Percentiles rank a stretch among this genome's conserved stretches.
Conservation (phyloP, 1,139 yeast genomes). For the Suhomyces panamericanus region DNA sequence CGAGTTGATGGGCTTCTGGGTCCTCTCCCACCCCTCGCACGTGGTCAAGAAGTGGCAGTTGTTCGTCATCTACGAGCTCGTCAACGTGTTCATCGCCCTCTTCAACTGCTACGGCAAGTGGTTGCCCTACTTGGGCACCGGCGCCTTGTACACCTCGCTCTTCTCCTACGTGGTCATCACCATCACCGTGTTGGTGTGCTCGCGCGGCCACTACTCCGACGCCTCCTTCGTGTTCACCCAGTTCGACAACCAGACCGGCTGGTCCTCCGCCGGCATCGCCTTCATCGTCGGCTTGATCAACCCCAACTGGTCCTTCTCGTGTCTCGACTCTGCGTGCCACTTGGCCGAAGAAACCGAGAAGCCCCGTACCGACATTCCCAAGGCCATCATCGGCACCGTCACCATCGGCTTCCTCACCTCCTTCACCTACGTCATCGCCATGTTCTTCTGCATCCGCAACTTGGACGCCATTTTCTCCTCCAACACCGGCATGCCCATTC, state of each 20-base stretch:
- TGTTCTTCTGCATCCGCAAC: conserved; percentile 61
- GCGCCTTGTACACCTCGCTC: conserved; percentile 56
- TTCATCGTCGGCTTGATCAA: conserved; percentile 66
- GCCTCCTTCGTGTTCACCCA: conserved; percentile 62
- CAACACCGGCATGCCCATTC: conserved; percentile 60
- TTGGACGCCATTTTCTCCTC: conserved; percentile 47
- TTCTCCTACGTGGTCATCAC: conserved; percentile 55
- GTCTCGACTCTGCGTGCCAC: conserved; percentile 69
- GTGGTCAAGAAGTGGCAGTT: conserved; percentile 56
- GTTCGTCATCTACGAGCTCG: conserved; percentile 51
- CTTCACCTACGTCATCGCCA: conserved; percentile 57
- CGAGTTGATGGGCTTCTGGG: conserved; percentile 57
- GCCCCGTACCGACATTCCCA: conserved; percentile 62
- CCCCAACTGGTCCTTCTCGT: conserved; percentile 71
- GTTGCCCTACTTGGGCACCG: conserved; percentile 52
- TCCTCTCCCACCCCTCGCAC: conserved; percentile 43
- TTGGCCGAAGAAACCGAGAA: conserved; percentile 66
- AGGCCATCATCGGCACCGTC: conserved; percentile 63
- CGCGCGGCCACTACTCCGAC: conserved; percentile 54
- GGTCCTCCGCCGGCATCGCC: conserved; percentile 59
- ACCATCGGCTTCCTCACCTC: conserved; percentile 67
- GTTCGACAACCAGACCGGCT: conserved; percentile 65
- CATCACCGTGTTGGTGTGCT: conserved; percentile 55
- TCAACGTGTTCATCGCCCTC: conserved; percentile 42
- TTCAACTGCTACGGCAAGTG: conserved; percentile 61